phyloP scores from a whole-genome alignment of 192 early-diverging fungal species.

The Linderina pennispora region DNA sequence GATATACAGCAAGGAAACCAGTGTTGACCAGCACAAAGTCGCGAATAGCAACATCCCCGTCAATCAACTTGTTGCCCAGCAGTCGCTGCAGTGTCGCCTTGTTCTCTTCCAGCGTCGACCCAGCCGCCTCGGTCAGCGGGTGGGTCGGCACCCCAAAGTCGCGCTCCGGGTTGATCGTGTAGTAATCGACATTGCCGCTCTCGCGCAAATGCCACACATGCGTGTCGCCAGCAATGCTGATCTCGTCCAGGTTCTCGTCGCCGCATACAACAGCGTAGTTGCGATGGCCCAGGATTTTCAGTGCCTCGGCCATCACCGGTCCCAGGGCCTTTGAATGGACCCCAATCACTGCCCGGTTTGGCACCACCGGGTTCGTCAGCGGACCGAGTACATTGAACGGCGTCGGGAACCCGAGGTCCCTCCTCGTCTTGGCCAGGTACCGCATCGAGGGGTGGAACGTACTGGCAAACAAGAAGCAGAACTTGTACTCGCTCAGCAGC shows the following conservation, averaged over 20 bases:
- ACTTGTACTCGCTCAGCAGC: conserved; percentile 57
- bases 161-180: conserved; percentile 61
- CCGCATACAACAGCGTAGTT: conserved; percentile 89
- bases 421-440: conserved; percentile 62
- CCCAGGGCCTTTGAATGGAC: conserved; percentile 76
- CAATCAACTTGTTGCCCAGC: conserved; percentile 56
- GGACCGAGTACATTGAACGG: conserved; percentile 93
- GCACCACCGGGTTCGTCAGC: conserved; percentile 80
- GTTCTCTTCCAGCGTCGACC: conserved; percentile 71
- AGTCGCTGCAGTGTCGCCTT: conserved; percentile 58
- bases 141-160: conserved; percentile 78
- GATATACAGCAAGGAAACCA: conserved; percentile 70
- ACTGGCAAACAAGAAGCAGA: conserved; percentile 91
- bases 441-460: conserved; percentile 90
- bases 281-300: conserved; percentile 66
- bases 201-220: conserved; percentile 77
- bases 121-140: conserved; percentile 57
- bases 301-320: conserved; percentile 70
- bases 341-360: conserved; percentile 73
- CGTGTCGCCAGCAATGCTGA: conserved; percentile 80
- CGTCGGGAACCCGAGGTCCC: conserved; percentile 84
- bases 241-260: conserved; percentile 81
- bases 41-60: conserved; percentile 56
- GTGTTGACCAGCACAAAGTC: conserved; percentile 90
- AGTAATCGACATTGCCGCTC: conserved; percentile 53